These are phyloP conservation scores for Oidiodendron maius DNA, from an alignment of 495 filamentous ascomycete genomes.

Conservation along the genomic window DNA sequence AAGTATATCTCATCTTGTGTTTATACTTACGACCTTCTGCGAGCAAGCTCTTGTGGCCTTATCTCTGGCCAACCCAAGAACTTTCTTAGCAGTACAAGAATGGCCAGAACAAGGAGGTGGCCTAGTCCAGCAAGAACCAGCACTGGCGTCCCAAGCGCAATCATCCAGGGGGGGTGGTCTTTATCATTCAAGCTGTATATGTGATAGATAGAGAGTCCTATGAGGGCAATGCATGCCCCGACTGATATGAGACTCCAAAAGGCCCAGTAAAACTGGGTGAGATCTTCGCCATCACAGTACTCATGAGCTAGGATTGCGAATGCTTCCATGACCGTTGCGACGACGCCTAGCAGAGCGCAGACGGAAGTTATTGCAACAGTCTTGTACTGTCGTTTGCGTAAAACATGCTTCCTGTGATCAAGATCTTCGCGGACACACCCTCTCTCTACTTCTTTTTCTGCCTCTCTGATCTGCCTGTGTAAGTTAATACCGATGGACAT, in stretches of 20 bases:
- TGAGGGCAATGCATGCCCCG: constrained; percentile 41
- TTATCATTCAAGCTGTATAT: constrained; percentile 31
- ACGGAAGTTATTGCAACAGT: not conserved
- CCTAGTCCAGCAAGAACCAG: constrained; percentile 39
- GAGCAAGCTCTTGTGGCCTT: not conserved
- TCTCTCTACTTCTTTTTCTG: not conserved
- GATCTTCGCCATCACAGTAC: not conserved
- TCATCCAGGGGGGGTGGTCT: constrained; percentile 35
- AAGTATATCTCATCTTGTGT: too few relatives aligned
- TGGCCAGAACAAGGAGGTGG: constrained; percentile 14
- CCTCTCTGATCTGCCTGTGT: not conserved
- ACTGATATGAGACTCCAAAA: constrained; percentile 42
- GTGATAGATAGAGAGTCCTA: constrained; percentile 34
- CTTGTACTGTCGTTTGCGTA: not conserved
- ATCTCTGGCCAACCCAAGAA: not conserved
- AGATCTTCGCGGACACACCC: not conserved
- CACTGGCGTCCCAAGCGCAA: constrained; percentile 43
- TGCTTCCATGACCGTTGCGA: constrained; percentile 32
- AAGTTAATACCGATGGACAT: too few relatives aligned
- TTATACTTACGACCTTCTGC: not conserved
- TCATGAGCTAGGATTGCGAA: constrained; percentile 32
- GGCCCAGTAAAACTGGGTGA: constrained; percentile 35
- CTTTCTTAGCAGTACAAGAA: not conserved
- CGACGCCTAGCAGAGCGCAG: not conserved
- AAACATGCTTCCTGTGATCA: not conserved